Evolutionary conservation across 1,139 yeast genomes (phyloP).

Genomic region (Ashbya aceris): DNA sequence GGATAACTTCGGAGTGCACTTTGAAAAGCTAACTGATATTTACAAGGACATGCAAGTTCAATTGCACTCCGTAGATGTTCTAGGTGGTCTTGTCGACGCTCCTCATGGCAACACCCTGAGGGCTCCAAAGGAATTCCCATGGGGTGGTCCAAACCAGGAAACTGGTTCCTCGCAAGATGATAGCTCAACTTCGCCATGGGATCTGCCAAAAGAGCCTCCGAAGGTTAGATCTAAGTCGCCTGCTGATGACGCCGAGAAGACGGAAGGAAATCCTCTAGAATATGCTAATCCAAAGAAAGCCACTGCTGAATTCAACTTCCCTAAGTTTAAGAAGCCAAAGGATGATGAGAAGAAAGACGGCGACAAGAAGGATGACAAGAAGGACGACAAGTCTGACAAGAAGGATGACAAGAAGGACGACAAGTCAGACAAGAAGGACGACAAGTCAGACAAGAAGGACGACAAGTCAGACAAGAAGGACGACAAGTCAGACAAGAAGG

Average conservation of each 20-base stretch:
- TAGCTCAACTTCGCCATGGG: constrained; percentile 1
- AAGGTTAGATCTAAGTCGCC: too few species aligned
- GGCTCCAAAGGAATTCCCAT: constrained; percentile 1
- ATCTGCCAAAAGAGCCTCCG: constrained; percentile 1
- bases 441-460: neutral
- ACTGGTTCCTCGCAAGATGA: neutral
- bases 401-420: neutral
- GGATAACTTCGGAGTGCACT: constrained; percentile 1
- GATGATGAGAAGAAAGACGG: too few species aligned
- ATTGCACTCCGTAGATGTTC: neutral
- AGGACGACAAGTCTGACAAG: neutral
- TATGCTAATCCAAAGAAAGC: too few species aligned
- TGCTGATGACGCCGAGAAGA: too few species aligned
- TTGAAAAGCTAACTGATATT: neutral
- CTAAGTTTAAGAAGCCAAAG: too few species aligned
- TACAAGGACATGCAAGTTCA: constrained; percentile 1
- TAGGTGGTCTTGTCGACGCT: neutral
- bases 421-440: neutral
- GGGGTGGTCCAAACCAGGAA: neutral
- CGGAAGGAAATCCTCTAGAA: too few species aligned
- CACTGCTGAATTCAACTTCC: too few species aligned
- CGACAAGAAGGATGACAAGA: too few species aligned
- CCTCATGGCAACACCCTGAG: neutral
- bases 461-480: too few species aligned
- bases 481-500: too few species aligned